Evolutionary conservation across 2,329 filamentous ascomycete species (phyloP).

Genomic region (Cercospora berteroae): DNA sequence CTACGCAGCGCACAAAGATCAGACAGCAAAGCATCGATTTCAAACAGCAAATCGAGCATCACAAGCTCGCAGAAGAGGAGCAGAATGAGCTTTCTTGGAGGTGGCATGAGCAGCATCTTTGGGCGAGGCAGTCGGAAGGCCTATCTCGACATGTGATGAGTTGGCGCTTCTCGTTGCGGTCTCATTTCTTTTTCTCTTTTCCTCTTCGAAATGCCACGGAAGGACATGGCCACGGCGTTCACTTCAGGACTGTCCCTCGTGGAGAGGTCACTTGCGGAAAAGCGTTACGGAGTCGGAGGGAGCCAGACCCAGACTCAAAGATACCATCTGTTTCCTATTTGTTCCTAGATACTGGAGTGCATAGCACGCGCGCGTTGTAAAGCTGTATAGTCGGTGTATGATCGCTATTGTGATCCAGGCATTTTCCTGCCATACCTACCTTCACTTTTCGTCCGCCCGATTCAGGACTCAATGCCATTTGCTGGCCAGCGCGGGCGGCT

Average conservation of each 20-base stretch:
- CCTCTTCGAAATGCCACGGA: not conserved
- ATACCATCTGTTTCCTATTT: conserved; percentile 11
- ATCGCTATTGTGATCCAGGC: not conserved
- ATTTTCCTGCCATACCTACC: not conserved
- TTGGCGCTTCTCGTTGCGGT: not conserved
- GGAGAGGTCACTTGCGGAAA: not conserved
- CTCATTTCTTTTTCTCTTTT: not conserved
- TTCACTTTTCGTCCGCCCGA: not conserved
- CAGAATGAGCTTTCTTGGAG: conserved; percentile 11
- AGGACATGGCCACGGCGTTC: not conserved
- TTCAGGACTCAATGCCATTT: not conserved
- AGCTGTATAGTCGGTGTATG: conserved; percentile 2
- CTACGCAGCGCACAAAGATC: not conserved
- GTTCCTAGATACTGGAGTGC: conserved; percentile 1
- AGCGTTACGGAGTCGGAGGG: not conserved
- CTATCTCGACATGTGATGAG: conserved; percentile 7
- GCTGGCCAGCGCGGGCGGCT: not conserved
- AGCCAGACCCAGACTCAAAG: not conserved
- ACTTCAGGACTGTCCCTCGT: not conserved
- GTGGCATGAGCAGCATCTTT: conserved; percentile 8
- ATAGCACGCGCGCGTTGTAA: conserved; percentile 1
- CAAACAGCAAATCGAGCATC: conserved; percentile 13
- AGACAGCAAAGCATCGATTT: conserved; percentile 2
- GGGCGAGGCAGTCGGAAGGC: conserved; percentile 10
- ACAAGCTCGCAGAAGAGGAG: conserved; percentile 5